phyloP scores from a whole-genome alignment of 2,329 filamentous ascomycete genomes.

The Apiospora rasikravindrae region DNA sequence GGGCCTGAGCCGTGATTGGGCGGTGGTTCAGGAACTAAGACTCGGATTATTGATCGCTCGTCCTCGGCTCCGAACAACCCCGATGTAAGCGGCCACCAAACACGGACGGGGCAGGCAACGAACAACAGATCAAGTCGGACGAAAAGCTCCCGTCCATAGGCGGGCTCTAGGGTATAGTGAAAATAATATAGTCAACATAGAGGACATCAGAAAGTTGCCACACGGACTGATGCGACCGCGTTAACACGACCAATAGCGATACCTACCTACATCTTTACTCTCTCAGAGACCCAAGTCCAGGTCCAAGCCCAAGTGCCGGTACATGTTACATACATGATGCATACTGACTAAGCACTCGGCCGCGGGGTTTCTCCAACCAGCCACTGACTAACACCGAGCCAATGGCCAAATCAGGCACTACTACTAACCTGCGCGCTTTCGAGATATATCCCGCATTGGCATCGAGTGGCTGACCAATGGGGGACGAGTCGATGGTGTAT shows the following conservation, averaged over 20 bases:
- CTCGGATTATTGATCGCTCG: background rate
- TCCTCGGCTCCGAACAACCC: background rate
- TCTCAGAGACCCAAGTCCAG: background rate
- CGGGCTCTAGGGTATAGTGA: background rate
- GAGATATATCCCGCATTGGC: slow-evolving; percentile 3
- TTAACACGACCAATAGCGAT: background rate
- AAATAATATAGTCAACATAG: background rate
- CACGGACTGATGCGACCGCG: background rate
- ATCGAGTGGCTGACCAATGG: background rate
- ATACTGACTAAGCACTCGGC: background rate
- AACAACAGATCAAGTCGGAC: background rate
- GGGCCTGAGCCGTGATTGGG: background rate
- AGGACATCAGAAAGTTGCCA: background rate
- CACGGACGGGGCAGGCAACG: background rate
- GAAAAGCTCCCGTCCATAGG: background rate
- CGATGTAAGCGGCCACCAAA: background rate
- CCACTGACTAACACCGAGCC: background rate
- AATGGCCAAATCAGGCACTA: background rate
- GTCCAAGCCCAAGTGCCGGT: too few relatives aligned
- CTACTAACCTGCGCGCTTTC: too few relatives aligned
- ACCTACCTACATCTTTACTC: background rate
- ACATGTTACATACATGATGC: background rate
- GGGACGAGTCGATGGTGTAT: background rate
- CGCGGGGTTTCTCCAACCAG: background rate
- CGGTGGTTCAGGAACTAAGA: background rate